Evolutionary conservation across 768 basidiomycete genomes (phyloP).

Genomic region (Trametes meyenii): DNA sequence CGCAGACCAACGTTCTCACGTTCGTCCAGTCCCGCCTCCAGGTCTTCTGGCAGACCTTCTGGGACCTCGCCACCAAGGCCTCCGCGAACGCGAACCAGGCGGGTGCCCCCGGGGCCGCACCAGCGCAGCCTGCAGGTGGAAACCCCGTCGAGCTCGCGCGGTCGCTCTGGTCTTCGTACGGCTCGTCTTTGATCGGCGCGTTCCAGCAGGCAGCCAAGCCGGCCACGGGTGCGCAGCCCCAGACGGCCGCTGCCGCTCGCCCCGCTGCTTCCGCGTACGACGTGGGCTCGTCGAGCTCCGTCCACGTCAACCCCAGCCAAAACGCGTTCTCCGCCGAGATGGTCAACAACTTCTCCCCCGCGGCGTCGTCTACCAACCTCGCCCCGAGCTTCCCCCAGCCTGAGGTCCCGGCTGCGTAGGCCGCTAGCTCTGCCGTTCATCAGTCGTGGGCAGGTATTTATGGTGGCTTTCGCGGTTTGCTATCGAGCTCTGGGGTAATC

Average conservation of each 20-base stretch:
- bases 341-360: conserved; percentile 19
- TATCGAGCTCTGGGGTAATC: not conserved
- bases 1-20: conserved; percentile 54
- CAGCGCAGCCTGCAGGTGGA: conserved; percentile 12
- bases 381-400: conserved; percentile 47
- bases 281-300: conserved; percentile 24
- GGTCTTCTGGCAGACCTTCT: conserved; percentile 50
- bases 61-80: conserved; percentile 47
- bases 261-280: conserved; percentile 15
- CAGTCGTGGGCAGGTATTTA: conserved; percentile 3
- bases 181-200: conserved; percentile 42
- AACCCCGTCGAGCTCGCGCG: conserved; percentile 29
- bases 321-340: conserved; percentile 24
- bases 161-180: conserved; percentile 42
- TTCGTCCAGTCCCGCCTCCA: conserved; percentile 57
- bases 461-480: not conserved
- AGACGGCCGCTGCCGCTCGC: not conserved
- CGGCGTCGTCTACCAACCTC: conserved; percentile 12
- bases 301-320: conserved; percentile 13
- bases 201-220: conserved; percentile 20
- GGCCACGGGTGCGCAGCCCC: conserved; percentile 12
- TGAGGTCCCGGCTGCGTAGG: conserved; percentile 26
- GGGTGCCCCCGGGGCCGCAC: conserved; percentile 9
- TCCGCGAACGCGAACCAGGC: conserved; percentile 19
- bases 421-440: not conserved